phyloP scores from a whole-genome alignment of 306 rosid genomes.

The Rosa rugosa region DNA sequence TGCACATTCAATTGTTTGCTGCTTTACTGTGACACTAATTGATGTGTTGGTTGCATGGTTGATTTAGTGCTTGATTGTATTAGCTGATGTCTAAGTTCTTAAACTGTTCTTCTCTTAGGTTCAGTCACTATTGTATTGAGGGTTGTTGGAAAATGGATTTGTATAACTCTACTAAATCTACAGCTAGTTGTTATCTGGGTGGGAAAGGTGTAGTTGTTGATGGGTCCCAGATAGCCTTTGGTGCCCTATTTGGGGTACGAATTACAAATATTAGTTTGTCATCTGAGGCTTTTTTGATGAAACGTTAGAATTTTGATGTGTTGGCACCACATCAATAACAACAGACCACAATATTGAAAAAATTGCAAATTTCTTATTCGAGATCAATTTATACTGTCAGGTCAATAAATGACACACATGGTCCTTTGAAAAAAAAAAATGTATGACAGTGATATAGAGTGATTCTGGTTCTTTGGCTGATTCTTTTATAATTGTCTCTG shows the following conservation, averaged over 20 bases:
- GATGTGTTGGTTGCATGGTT: not conserved
- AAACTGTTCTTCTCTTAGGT: not conserved
- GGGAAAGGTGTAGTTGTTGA: not conserved
- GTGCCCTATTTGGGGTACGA: not conserved
- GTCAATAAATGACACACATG: not conserved
- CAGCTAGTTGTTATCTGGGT: not conserved
- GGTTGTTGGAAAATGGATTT: not conserved
- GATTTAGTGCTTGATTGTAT: not conserved
- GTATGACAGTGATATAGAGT: not conserved
- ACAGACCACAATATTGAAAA: not conserved
- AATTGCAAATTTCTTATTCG: not conserved
- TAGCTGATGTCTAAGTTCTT: not conserved
- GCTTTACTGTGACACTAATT: slow-evolving; percentile 14
- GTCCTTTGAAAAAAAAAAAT: not conserved
- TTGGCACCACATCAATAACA: not conserved
- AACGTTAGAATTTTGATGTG: not conserved
- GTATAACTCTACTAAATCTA: not conserved
- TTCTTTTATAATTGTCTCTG: not conserved
- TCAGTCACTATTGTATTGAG: not conserved
- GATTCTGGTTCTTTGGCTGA: not conserved
- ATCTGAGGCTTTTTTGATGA: not conserved
- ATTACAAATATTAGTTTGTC: not conserved
- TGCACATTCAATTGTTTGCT: slow-evolving; percentile 22
- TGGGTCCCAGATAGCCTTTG: not conserved
- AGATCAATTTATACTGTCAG: not conserved